Evolutionary conservation across 2,329 filamentous ascomycete genomes (phyloP).

Genomic region (Phaeosphaeria sp.): DNA sequence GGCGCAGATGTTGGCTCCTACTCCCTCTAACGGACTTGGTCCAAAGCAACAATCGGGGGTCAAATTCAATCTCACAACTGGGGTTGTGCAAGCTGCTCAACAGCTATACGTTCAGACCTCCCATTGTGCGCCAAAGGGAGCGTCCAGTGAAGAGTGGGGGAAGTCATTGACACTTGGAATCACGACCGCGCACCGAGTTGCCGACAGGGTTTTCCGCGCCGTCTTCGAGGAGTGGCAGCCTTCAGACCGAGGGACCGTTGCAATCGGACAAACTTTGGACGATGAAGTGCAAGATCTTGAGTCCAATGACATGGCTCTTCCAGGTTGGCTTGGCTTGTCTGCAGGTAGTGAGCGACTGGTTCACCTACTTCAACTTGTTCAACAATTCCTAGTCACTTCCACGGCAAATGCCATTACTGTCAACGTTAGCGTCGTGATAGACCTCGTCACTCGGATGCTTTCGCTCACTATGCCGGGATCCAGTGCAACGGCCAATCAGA

Average conservation of each 20-base stretch:
- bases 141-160: constrained; percentile 78
- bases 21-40: constrained; percentile 53
- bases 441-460: constrained; percentile 73
- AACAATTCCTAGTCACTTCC: constrained; percentile 66
- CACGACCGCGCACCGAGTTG: constrained; percentile 70
- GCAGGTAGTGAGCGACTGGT: constrained; percentile 74
- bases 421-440: constrained; percentile 70
- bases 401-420: constrained; percentile 72
- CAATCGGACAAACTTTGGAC: constrained; percentile 36
- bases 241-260: constrained; percentile 51
- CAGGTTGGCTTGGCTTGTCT: constrained; percentile 75
- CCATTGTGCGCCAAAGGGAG: constrained; percentile 81
- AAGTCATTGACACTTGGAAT: constrained; percentile 69
- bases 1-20: constrained; percentile 68
- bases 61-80: constrained; percentile 57
- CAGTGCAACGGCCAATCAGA: constrained; percentile 48
- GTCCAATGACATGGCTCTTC: constrained; percentile 59
- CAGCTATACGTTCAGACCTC: constrained; percentile 74
- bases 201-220: constrained; percentile 78
- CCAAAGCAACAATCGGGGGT: constrained; percentile 20
- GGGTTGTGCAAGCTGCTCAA: constrained; percentile 65
- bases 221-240: constrained; percentile 85
- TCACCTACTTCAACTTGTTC: constrained; percentile 70
- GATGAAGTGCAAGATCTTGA: constrained; percentile 48
- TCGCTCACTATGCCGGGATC: constrained; percentile 64